A percentile compares a stretch with the other conserved stretches of the same genome.
phyloP scores from a whole-genome alignment of 192 early-diverging fungal genomes.

The Coemansia sp. region DNA sequence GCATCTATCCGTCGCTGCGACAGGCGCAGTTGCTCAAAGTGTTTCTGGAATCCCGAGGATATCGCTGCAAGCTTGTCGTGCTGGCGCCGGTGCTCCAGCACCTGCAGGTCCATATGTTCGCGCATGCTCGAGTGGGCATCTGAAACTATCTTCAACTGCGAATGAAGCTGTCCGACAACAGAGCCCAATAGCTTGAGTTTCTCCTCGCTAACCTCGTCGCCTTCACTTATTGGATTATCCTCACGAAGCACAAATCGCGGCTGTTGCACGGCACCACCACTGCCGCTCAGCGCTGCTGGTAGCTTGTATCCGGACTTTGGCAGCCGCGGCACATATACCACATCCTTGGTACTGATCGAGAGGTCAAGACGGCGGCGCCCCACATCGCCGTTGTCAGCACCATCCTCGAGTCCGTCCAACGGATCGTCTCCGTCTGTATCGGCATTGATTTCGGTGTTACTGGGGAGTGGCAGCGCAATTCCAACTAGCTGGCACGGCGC shows the following conservation, averaged over 20 bases:
- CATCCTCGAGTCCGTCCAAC: neutral
- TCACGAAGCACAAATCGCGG: conserved; percentile 49
- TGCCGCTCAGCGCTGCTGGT: conserved; percentile 12
- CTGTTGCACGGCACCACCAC: conserved; percentile 20
- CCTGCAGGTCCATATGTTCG: conserved; percentile 38
- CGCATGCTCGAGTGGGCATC: conserved; percentile 51
- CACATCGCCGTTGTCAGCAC: neutral
- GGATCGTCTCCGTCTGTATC: neutral
- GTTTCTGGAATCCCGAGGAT: conserved; percentile 37
- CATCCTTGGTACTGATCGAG: conserved; percentile 30
- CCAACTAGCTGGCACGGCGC: conserved; percentile 61
- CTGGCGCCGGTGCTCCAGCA: conserved; percentile 54
- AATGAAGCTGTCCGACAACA: conserved; percentile 44
- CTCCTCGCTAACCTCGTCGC: conserved; percentile 35
- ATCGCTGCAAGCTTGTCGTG: conserved; percentile 46
- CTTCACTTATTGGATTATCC: conserved; percentile 14
- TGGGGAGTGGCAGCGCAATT: conserved; percentile 46
- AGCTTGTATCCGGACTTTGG: conserved; percentile 27
- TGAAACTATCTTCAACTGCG: conserved; percentile 52
- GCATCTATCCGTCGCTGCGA: conserved; percentile 52
- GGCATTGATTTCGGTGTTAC: conserved; percentile 4
- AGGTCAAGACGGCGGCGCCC: conserved; percentile 31
- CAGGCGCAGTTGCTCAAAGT: conserved; percentile 44
- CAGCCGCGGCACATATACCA: conserved; percentile 51
- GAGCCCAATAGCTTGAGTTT: conserved; percentile 40